Evolutionary conservation across 202 grass and related monocot genomes (phyloP).

Genomic region (Panicum virgatum): DNA sequence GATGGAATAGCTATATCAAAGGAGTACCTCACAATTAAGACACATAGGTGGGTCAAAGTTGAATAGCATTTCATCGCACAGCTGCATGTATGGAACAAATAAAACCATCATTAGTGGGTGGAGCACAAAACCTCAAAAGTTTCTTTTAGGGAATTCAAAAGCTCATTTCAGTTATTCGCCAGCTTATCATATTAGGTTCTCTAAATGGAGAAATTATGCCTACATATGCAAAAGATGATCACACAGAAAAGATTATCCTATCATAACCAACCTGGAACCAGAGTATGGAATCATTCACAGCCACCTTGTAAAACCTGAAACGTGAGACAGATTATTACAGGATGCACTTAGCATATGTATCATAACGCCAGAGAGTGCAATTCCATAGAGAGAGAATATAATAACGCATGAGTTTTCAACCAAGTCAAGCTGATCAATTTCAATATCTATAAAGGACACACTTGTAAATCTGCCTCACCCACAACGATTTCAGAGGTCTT

Average conservation of each 20-base stretch:
- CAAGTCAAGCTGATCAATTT: neutral
- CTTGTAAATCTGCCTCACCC: neutral
- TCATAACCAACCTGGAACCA: conserved; percentile 92
- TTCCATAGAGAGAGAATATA: neutral
- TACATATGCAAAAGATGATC: neutral
- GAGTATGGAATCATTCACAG: conserved; percentile 66
- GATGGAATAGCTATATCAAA: conserved; percentile 22
- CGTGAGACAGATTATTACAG: conserved; percentile 14
- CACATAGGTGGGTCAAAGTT: conserved; percentile 80
- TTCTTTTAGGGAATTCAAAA: neutral
- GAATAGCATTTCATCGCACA: conserved; percentile 90
- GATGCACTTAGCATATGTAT: neutral
- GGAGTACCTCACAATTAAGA: conserved; percentile 76
- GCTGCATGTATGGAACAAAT: conserved; percentile 44
- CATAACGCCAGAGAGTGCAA: neutral
- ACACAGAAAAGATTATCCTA: conserved; percentile 39
- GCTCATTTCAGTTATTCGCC: neutral
- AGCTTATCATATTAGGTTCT: neutral
- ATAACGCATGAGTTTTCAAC: neutral
- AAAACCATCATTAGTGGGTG: conserved; percentile 17
- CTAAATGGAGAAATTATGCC: neutral
- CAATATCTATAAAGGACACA: neutral
- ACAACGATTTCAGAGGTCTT: neutral
- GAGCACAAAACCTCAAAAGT: conserved; percentile 4
- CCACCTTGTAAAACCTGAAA: conserved; percentile 90